These are phyloP conservation scores for Gracilariopsis chorda DNA, from an alignment of 23 red algal species.

Conservation along the genomic window DNA sequence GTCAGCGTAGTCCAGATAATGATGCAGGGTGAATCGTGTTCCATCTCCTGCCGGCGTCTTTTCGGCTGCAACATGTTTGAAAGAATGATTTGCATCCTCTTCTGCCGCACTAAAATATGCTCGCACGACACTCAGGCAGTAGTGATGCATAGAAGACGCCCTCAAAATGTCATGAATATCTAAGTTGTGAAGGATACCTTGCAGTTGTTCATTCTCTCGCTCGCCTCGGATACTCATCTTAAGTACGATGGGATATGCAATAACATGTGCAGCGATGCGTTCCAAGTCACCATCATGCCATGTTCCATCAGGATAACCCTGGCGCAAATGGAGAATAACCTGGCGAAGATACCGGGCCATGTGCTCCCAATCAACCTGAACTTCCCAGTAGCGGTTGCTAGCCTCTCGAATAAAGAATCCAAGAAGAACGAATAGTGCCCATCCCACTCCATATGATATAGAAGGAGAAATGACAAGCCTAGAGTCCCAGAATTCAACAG, in stretches of 20 bases:
- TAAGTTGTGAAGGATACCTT: neutral
- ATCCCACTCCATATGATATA: neutral
- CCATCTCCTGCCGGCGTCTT: neutral
- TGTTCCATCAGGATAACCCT: neutral
- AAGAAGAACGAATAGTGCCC: conserved; percentile 40
- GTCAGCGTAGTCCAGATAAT: neutral
- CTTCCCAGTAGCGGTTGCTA: neutral
- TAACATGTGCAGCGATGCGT: neutral
- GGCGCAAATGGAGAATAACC: neutral
- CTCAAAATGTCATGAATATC: neutral
- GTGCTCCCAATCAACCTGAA: neutral
- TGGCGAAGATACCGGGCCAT: neutral
- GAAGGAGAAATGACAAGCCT: neutral
- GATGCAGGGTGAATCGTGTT: neutral
- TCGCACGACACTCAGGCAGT: conserved; percentile 11
- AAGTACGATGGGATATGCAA: neutral
- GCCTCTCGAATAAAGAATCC: conserved; percentile 38
- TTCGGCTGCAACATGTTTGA: neutral
- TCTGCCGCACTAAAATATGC: neutral
- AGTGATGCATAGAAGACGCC: neutral
- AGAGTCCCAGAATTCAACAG: neutral
- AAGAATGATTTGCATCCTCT: neutral
- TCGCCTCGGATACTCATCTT: neutral
- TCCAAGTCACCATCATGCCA: conserved; percentile 24
- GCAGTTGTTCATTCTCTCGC: neutral